phyloP scores from a whole-genome alignment of 139 green algal genomes.

The Tetratostichococcus sp. region DNA sequence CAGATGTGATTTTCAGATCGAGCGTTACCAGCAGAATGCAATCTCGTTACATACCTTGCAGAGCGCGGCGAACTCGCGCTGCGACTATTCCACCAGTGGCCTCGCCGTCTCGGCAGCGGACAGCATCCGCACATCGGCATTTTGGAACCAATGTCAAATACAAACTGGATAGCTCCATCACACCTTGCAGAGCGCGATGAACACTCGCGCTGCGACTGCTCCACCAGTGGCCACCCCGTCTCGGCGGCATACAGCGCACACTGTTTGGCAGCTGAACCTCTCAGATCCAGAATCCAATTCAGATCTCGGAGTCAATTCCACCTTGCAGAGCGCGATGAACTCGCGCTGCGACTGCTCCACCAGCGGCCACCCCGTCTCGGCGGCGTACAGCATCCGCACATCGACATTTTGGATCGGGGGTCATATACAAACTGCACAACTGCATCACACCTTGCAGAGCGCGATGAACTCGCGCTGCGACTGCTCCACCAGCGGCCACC shows the following conservation, averaged over 20 bases:
- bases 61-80: constrained; percentile 2
- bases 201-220: constrained; percentile 14
- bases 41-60: not conserved
- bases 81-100: constrained; percentile 26
- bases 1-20: too few relatives aligned
- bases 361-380: constrained; percentile 20
- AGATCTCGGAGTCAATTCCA: too few relatives aligned
- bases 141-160: too few relatives aligned
- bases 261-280: not conserved
- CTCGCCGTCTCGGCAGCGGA: constrained; percentile 21
- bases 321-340: not conserved
- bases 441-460: not conserved
- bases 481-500: constrained; percentile 31
- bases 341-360: constrained; percentile 24
- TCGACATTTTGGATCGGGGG: not conserved
- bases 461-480: not conserved
- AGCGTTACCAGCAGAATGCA: too few relatives aligned
- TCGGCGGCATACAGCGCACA: constrained; percentile 4
- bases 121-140: not conserved
- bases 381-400: constrained; percentile 2
- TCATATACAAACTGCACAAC: too few relatives aligned
- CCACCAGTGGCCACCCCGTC: constrained; percentile 26
- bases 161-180: not conserved
- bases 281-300: too few relatives aligned
- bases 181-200: not conserved